Conservation (phyloP, 257 asterid species). For the Catharanthus roseus region DNA sequence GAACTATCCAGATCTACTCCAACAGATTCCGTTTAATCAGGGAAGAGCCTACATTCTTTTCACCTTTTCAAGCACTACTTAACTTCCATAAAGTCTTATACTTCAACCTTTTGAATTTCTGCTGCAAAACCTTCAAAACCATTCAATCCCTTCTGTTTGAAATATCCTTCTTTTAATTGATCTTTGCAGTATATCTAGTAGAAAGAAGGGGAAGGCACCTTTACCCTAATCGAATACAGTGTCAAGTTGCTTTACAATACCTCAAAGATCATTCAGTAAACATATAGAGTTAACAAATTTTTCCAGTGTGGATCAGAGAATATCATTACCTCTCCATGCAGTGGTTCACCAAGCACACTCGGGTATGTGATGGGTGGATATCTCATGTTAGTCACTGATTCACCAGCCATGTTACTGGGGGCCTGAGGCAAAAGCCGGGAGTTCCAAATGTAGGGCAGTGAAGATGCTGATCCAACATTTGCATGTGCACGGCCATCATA, state of each 20-base stretch:
- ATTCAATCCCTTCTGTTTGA: background rate
- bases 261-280: background rate
- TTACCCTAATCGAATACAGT: background rate
- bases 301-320: constrained; percentile 11
- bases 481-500: constrained; percentile 97
- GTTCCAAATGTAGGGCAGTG: constrained; percentile 98
- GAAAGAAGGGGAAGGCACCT: background rate
- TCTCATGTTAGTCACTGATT: constrained; percentile 71
- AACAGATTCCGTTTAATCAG: background rate
- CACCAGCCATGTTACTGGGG: constrained; percentile 61
- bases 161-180: background rate
- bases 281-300: background rate
- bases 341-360: constrained; percentile 96
- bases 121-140: background rate
- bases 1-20: background rate
- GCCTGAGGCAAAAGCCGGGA: constrained; percentile 90
- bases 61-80: background rate
- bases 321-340: constrained; percentile 92
- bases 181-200: background rate
- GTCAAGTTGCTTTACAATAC: background rate
- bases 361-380: constrained; percentile 96
- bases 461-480: constrained; percentile 95
- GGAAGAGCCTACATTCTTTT: background rate
- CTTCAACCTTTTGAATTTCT: background rate
- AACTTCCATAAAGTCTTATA: background rate